Percentiles rank a stretch among this genome's conserved stretches.
Evolutionary conservation across 1,139 yeast species (phyloP).

Genomic region (Magnusiomyces suaveolens): DNA sequence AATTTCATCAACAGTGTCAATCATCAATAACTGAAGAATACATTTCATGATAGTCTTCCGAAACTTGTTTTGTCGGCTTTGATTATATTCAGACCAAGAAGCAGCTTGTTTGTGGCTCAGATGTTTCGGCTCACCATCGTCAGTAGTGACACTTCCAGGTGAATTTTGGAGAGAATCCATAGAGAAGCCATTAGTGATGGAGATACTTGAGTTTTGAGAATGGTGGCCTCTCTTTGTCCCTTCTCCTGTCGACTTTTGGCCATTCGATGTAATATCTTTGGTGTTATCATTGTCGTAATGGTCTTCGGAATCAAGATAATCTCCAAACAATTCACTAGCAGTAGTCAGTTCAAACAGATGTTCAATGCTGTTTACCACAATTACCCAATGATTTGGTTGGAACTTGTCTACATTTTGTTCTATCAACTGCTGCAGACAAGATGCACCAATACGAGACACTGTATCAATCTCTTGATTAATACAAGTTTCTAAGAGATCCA

Average conservation of each 20-base stretch:
- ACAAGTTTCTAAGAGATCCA: constrained; percentile 71
- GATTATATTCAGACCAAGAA: constrained; percentile 8
- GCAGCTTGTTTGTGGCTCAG: constrained; percentile 6
- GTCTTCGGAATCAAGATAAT: constrained; percentile 20
- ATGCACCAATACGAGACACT: constrained; percentile 86
- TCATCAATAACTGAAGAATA: constrained; percentile 78
- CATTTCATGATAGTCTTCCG: constrained; percentile 85
- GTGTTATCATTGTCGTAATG: constrained; percentile 18
- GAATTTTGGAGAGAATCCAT: not conserved
- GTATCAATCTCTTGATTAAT: constrained; percentile 96
- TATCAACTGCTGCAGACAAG: constrained; percentile 72
- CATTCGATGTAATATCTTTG: constrained; percentile 1
- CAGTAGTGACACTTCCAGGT: constrained; percentile 4
- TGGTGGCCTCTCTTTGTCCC: not conserved
- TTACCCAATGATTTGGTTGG: constrained; percentile 60
- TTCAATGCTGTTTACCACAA: constrained; percentile 53
- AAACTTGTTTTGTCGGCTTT: constrained; percentile 35
- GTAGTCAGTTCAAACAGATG: constrained; percentile 71
- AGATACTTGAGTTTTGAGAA: not conserved
- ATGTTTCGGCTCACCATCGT: not conserved
- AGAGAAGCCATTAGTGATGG: not conserved
- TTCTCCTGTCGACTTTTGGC: not conserved
- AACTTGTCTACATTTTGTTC: constrained; percentile 66
- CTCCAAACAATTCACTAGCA: constrained; percentile 71
- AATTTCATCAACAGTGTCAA: constrained; percentile 75